Conservation (phyloP, 805 yeast species). For the Saccharomycopsis capsularis region DNA sequence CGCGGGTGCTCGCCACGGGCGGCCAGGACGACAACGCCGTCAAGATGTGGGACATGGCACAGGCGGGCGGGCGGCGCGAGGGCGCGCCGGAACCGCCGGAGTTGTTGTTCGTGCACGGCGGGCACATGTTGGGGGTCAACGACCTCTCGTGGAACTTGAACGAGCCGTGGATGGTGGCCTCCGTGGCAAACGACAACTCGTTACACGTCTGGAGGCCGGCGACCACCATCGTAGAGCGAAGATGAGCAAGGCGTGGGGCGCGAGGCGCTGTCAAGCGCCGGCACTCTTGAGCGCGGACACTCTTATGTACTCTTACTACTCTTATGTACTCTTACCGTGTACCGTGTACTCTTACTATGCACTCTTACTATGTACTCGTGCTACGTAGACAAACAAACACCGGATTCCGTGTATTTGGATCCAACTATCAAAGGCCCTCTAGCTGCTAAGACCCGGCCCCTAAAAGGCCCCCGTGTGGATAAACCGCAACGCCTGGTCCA, state of each 20-base stretch:
- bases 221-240: background rate
- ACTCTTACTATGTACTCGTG: too few species aligned
- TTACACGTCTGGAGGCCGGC: conserved; percentile 82
- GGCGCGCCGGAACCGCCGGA: conserved; percentile 26
- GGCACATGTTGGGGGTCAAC: conserved; percentile 81
- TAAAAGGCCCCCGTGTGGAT: conserved; percentile 14
- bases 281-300: too few species aligned
- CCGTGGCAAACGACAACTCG: conserved; percentile 80
- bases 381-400: too few species aligned
- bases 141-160: conserved; percentile 79
- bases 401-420: too few species aligned
- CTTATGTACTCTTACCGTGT: too few species aligned
- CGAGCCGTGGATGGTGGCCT: conserved; percentile 61
- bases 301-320: too few species aligned
- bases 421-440: too few species aligned
- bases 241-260: too few species aligned
- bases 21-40: conserved; percentile 60
- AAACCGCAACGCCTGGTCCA: conserved; percentile 15
- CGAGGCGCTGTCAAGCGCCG: too few species aligned
- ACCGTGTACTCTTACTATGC: too few species aligned
- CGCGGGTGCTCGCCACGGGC: conserved; percentile 53
- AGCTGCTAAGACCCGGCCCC: too few species aligned
- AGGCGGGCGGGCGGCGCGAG: conserved; percentile 11
- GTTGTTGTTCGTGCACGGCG: conserved; percentile 65
- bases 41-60: conserved; percentile 50